phyloP scores from a whole-genome alignment of 768 basidiomycete genomes.

The Stropharia rugosoannulata region DNA sequence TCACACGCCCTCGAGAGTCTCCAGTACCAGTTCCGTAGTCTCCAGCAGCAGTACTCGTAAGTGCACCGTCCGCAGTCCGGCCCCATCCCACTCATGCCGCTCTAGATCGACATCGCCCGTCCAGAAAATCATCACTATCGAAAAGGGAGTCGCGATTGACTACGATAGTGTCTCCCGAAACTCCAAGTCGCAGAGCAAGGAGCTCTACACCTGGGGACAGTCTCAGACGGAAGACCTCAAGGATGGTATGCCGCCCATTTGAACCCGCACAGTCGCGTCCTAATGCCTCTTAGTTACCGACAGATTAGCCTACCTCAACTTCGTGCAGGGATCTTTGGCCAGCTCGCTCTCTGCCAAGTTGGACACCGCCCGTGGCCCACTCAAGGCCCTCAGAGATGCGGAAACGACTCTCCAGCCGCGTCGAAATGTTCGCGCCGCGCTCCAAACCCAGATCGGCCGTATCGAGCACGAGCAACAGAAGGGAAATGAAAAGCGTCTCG shows the following conservation, averaged over 20 bases:
- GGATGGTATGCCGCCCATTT: constrained; percentile 50
- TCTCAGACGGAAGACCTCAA: constrained; percentile 67
- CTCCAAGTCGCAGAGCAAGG: constrained; percentile 74
- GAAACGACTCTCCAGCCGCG: constrained; percentile 62
- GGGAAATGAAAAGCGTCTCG: constrained; percentile 63
- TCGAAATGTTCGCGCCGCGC: constrained; percentile 54
- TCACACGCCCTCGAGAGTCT: constrained; percentile 59
- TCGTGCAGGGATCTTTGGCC: constrained; percentile 68
- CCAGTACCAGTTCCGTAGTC: constrained; percentile 68
- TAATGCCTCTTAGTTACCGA: constrained; percentile 57
- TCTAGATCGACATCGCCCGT: constrained; percentile 57
- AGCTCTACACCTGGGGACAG: constrained; percentile 85
- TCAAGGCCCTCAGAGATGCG: constrained; percentile 73
- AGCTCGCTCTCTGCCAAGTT: constrained; percentile 59
- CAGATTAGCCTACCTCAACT: constrained; percentile 80
- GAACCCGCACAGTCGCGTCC: neutral
- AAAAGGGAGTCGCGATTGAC: constrained; percentile 79
- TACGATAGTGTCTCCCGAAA: constrained; percentile 67
- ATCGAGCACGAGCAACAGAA: constrained; percentile 68
- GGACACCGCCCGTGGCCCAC: constrained; percentile 59
- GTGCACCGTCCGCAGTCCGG: constrained; percentile 18
- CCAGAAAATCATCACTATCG: constrained; percentile 77
- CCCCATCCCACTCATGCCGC: constrained; percentile 4
- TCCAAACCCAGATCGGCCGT: constrained; percentile 61
- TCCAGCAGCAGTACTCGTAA: constrained; percentile 76